Base-by-base conservation (phyloP, 495 filamentous ascomycete species). In the Ascodesmis nigricans region DNA sequence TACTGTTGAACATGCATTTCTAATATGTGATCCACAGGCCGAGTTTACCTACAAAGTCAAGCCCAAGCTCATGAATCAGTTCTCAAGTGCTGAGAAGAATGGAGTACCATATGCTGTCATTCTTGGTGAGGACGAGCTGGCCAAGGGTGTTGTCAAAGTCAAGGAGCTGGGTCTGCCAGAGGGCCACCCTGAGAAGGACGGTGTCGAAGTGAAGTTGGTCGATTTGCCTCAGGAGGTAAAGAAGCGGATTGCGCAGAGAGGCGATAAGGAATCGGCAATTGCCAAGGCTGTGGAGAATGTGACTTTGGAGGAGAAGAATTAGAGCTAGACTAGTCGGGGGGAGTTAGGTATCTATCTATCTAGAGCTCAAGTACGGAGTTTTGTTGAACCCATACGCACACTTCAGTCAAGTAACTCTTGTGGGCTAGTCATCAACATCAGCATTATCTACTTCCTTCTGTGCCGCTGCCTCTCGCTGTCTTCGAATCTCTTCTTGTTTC, bases 161-260 rank as follows among this genome's bases (percentile, higher is more conserved):
- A 91, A 91, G 64, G 72, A 82, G 56, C 67, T 87, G 62, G 77
- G 78, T 28, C 62, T 83, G 31, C 60, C 62, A 1, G 71, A 80
- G 19, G 77, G 69, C 22, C 75, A 90, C 60, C 69, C 78, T 0
- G 78, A 91, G 49, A 91, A 91, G 61, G 73, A 84, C 20, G 80
- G 78, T 31, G 68, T 79, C 21, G 53, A 80, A 42, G 68, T 91
- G 6, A 60, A 66, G 19, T 55, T 70, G 22, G 52, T 49, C 19
- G 60, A 71, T 29, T 45, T 87, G 35, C 63, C 73, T 5, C 29
- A 55, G 8, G 76, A 90, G 54, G 60, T 87, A 4, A 52, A 50
- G 44, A 53, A 44, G 45, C 55, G 58, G 40, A 35, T 74, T 33
- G 16, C 29, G 8, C 16, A 39, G 16, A 38, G 45, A 25, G 36